Evolutionary conservation across 169 alveolate species (phyloP).

Genomic region (Hammondia hammondi): DNA sequence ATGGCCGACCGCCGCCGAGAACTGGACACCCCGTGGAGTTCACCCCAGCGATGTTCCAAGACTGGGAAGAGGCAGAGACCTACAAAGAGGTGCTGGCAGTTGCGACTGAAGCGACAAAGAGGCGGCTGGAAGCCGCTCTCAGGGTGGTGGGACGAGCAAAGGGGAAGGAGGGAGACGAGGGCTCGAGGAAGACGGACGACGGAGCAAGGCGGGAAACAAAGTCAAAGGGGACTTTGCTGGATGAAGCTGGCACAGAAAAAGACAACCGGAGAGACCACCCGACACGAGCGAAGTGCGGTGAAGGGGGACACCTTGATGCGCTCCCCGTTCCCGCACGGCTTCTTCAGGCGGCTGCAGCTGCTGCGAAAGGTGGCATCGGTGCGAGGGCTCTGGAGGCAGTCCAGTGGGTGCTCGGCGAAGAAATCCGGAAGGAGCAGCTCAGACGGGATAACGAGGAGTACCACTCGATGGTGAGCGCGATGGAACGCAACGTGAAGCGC

Average conservation of each 20-base stretch:
- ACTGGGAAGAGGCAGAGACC: neutral
- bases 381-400: conserved; percentile 27
- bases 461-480: neutral
- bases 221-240: neutral
- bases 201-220: neutral
- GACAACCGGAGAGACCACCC: neutral
- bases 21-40: neutral
- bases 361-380: conserved; percentile 25
- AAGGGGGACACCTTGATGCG: neutral
- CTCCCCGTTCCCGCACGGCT: conserved; percentile 20
- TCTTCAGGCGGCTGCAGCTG: neutral
- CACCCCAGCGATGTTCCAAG: conserved; percentile 20
- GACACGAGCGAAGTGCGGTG: neutral
- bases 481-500: neutral
- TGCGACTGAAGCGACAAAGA: neutral
- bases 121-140: conserved; percentile 13
- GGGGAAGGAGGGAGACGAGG: neutral
- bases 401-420: neutral
- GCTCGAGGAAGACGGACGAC: neutral
- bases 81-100: neutral
- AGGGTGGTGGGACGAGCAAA: neutral
- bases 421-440: neutral
- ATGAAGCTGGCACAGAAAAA: neutral
- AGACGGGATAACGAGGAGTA: neutral
- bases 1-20: conserved; percentile 21